Evolutionary conservation across 2,329 filamentous ascomycete genomes (phyloP).

Genomic region (Alternaria gaisen): DNA sequence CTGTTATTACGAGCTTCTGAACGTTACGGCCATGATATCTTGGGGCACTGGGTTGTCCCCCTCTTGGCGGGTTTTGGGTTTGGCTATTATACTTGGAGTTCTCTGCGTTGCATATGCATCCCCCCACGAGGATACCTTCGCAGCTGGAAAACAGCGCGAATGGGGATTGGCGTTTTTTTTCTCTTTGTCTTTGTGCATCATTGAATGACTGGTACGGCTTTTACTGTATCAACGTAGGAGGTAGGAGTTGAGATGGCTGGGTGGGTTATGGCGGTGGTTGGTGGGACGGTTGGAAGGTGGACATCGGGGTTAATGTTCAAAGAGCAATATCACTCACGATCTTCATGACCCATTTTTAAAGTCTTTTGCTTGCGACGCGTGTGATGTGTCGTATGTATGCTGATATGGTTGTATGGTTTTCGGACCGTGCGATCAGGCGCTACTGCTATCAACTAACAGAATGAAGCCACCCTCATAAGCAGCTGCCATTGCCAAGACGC

Average conservation of each 20-base stretch:
- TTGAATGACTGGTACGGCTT: conserved; percentile 13
- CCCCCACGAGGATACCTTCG: conserved; percentile 41
- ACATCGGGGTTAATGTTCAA: conserved; percentile 7
- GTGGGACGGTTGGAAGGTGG: background rate
- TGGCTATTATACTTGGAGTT: conserved; percentile 24
- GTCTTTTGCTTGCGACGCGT: background rate
- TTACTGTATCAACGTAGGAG: conserved; percentile 8
- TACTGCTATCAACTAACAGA: background rate
- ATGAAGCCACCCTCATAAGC: background rate
- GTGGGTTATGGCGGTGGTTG: background rate
- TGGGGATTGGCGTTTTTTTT: conserved; percentile 37
- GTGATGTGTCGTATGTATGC: background rate
- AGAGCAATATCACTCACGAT: conserved; percentile 31
- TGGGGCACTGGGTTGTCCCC: conserved; percentile 10
- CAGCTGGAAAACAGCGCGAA: conserved; percentile 39
- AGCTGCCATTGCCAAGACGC: background rate
- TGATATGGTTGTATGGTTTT: background rate
- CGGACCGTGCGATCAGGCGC: background rate
- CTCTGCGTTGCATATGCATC: conserved; percentile 39
- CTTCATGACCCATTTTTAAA: conserved; percentile 22
- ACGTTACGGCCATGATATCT: conserved; percentile 21
- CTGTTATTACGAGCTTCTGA: conserved; percentile 19
- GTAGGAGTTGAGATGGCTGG: background rate
- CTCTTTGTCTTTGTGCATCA: conserved; percentile 20
- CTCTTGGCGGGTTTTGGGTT: conserved; percentile 14